Evolutionary conservation across 768 basidiomycete genomes (phyloP).

Genomic region (Boletus barrowsii): DNA sequence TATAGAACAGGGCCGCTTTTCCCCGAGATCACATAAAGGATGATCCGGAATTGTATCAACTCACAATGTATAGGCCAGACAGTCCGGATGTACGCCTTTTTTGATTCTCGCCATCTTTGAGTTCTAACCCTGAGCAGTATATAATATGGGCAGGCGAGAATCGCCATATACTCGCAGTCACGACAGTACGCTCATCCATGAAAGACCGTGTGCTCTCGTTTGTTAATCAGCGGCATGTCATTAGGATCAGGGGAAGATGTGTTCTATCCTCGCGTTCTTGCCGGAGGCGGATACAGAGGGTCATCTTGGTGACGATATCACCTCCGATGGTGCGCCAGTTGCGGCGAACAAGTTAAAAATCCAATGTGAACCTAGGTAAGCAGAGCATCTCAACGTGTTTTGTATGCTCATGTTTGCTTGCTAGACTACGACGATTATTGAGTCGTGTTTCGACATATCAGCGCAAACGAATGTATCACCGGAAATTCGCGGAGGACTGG

Average conservation of each 20-base stretch:
- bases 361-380: slow-evolving; percentile 40
- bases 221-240: background rate
- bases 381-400: background rate
- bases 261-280: slow-evolving; percentile 39
- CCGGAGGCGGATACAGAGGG: slow-evolving; percentile 38
- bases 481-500: slow-evolving; percentile 44
- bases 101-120: background rate
- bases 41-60: slow-evolving; percentile 41
- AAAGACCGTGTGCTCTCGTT: background rate
- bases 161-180: slow-evolving; percentile 22
- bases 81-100: slow-evolving; percentile 21
- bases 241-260: slow-evolving; percentile 38
- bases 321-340: slow-evolving; percentile 26
- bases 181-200: slow-evolving; percentile 19
- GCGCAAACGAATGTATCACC: slow-evolving; percentile 38
- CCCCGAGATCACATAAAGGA: slow-evolving; percentile 40
- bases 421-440: slow-evolving; percentile 39
- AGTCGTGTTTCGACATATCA: slow-evolving; percentile 35
- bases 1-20: slow-evolving; percentile 37
- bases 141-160: slow-evolving; percentile 26
- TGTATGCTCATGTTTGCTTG: slow-evolving; percentile 8
- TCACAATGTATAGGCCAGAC: slow-evolving; percentile 23
- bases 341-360: slow-evolving; percentile 35
- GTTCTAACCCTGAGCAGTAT: slow-evolving; percentile 16
- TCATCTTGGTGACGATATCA: slow-evolving; percentile 27